Evolutionary conservation across 495 filamentous ascomycete genomes (phyloP).

Genomic region (Cercophora sp.): DNA sequence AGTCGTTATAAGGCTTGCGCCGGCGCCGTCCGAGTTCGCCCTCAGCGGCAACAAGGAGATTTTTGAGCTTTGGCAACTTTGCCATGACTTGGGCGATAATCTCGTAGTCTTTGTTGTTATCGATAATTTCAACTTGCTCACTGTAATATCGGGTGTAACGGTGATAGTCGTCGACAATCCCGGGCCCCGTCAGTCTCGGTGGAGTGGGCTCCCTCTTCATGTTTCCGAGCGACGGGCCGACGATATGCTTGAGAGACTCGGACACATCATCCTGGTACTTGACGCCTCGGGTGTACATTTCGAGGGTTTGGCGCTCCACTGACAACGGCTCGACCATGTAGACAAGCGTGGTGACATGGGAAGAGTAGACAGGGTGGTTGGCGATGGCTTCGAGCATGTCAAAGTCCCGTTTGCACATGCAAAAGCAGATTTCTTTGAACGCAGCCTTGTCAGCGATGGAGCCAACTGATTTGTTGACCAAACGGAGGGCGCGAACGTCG

Average conservation of each 20-base stretch:
- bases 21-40: not conserved
- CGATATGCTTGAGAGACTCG: not conserved
- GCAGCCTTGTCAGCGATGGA: not conserved
- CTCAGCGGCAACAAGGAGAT: not conserved
- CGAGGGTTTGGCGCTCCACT: not conserved
- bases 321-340: not conserved
- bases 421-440: not conserved
- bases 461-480: not conserved
- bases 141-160: not conserved
- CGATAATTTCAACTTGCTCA: not conserved
- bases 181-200: not conserved
- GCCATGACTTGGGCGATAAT: not conserved
- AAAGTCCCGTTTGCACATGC: not conserved
- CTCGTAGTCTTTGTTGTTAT: not conserved
- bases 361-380: not conserved
- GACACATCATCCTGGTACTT: not conserved
- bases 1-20: no score
- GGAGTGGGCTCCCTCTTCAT: no score
- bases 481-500: not conserved
- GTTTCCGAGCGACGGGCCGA: not conserved
- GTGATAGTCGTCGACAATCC: not conserved
- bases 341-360: not conserved
- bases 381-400: not conserved
- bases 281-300: not conserved
- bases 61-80: not conserved